These are phyloP conservation scores for Nicotiana attenuata DNA, from an alignment of 257 asterid species.

Conservation along the genomic window DNA sequence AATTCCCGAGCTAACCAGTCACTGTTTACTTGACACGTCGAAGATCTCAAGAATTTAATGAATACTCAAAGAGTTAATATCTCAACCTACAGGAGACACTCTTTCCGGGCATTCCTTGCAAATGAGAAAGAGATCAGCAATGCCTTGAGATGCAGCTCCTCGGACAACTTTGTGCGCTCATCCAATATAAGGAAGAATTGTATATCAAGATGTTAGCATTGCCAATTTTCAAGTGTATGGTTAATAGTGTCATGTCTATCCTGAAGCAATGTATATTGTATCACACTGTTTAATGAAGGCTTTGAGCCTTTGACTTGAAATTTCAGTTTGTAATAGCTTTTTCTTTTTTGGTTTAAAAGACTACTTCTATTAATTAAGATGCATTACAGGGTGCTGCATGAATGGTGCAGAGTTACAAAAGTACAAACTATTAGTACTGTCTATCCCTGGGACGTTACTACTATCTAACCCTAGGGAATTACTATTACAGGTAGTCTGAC, in stretches of 20 bases:
- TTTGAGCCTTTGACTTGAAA: background rate
- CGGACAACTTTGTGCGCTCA: background rate
- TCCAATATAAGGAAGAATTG: background rate
- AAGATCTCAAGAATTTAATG: background rate
- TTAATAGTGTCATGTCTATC: background rate
- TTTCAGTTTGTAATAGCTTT: background rate
- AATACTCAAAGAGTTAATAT: background rate
- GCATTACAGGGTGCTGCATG: no score
- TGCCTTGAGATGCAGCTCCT: background rate
- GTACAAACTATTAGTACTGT: no score
- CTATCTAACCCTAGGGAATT: no score
- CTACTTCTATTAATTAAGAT: no score
- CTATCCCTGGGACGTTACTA: no score
- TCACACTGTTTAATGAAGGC: background rate
- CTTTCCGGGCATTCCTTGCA: background rate
- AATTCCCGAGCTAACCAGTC: conserved; percentile 21
- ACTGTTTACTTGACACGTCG: conserved; percentile 16
- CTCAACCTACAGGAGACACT: background rate
- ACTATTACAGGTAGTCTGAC: no score
- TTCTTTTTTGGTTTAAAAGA: no score
- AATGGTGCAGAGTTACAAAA: no score
- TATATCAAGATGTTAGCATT: background rate
- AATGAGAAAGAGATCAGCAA: background rate
- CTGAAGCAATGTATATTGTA: conserved; percentile 5
- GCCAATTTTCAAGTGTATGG: background rate